phyloP scores from a whole-genome alignment of 768 basidiomycete species.

The Psilocybe sp. region DNA sequence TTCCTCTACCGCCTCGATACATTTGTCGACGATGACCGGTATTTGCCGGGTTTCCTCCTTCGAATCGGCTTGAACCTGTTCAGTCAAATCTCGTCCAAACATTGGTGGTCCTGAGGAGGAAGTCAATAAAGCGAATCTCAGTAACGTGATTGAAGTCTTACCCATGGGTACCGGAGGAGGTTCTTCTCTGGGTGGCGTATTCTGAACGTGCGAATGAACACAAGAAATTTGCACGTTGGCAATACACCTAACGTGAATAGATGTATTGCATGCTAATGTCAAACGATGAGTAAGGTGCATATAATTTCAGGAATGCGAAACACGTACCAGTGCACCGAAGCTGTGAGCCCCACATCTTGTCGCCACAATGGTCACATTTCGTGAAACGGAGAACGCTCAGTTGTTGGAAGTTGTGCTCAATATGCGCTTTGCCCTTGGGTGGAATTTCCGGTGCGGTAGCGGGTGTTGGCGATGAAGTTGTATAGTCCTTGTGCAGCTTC shows the following conservation, averaged over 20 bases:
- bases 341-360: conserved; percentile 99
- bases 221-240: conserved; percentile 67
- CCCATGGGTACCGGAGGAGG: conserved; percentile 29
- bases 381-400: conserved; percentile 85
- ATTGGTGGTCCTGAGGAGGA: conserved; percentile 69
- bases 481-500: conserved; percentile 39
- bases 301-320: neutral
- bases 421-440: conserved; percentile 30
- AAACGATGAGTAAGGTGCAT: neutral
- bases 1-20: conserved; percentile 89
- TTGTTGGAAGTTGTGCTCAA: conserved; percentile 87
- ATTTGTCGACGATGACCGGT: conserved; percentile 92
- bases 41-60: conserved; percentile 59
- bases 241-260: conserved; percentile 86
- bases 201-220: conserved; percentile 39
- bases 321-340: conserved; percentile 82
- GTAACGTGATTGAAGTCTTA: conserved; percentile 22
- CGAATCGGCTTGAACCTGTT: conserved; percentile 75
- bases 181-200: conserved; percentile 28
- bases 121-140: conserved; percentile 9
- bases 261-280: conserved; percentile 72
- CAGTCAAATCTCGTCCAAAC: conserved; percentile 86
- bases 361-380: conserved; percentile 92
- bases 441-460: conserved; percentile 24
- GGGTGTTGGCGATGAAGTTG: conserved; percentile 25